Evolutionary conservation across 2,329 filamentous ascomycete genomes (phyloP), one percentile per base, ranked within the genome.

Genomic region (Aspergillus melleus): DNA sequence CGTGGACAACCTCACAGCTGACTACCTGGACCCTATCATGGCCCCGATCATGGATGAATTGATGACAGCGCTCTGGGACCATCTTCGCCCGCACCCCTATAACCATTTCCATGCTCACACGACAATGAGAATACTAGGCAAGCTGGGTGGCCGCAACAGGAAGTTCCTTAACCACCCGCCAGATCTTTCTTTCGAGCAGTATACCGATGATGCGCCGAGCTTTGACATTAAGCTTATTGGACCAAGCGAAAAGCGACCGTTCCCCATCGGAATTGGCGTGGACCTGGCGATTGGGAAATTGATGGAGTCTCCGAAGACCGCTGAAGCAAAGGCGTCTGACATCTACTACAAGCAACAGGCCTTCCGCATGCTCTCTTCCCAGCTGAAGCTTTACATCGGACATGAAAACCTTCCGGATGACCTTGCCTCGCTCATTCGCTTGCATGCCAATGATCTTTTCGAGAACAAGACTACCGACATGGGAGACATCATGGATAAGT

Each of bases 1-100:
- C 70, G 95, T 99, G 19, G 95, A 99, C 64, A 99, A 99, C 68
- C 84, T 99, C 0, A 99, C 96, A 0, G 94, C 95, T 0, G 95
- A 99, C 70, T 99, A 99, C 71, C 81, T 99, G 14, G 95, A 99
- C 68, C 96, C 95, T 0, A 98, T 99, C 69, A 99, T 99, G 94
- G 92, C 94, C 2, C 96, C 95, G 0, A 96, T 98, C 26, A 98
- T 99, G 75, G 94, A 99, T 69, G 95, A 99, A 72, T 82, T 99
- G 49, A 99, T 99, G 95, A 95, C 92, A 51, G 94, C 94, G 1
- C 83, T 99, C 1, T 99, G 96, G 83, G 93, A 97, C 64, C 96
- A 99, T 74, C 83, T 99, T 47, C 90, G 90, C 68, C 96, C 95
- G 8, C 89, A 93, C 63, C 95, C 95, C 0, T 96, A 99, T 75